Evolutionary conservation across 78 protist species (phyloP).

Genomic region (Andalucia godoyi): DNA sequence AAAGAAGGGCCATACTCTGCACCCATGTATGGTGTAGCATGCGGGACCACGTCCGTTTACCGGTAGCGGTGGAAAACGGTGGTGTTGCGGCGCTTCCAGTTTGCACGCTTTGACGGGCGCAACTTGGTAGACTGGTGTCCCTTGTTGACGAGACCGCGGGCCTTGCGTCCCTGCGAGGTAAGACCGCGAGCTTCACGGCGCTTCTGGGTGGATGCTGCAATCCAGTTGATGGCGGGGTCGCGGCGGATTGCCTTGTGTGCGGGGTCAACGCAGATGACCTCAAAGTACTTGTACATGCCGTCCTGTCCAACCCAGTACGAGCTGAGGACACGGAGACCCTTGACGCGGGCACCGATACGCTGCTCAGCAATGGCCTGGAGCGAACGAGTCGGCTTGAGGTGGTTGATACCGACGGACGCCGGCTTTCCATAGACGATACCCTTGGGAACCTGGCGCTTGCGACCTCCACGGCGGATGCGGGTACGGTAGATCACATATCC

Average conservation of each 20-base stretch:
- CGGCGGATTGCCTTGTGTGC: slow-evolving; percentile 86
- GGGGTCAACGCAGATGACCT: slow-evolving; percentile 97
- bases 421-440: slow-evolving; percentile 96
- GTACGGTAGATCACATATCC: slow-evolving; percentile 75
- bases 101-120: slow-evolving; percentile 83
- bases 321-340: slow-evolving; percentile 96
- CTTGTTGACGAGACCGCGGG: slow-evolving; percentile 79
- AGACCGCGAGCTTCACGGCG: slow-evolving; percentile 84
- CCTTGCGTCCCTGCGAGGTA: slow-evolving; percentile 89
- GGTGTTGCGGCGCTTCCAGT: slow-evolving; percentile 92
- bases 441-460: slow-evolving; percentile 79
- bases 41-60: no score
- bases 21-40: no score
- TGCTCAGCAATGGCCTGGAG: slow-evolving; percentile 89
- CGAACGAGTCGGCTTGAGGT: slow-evolving; percentile 72
- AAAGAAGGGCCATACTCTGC: no score
- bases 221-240: slow-evolving; percentile 99
- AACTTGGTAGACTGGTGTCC: slow-evolving; percentile 64
- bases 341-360: slow-evolving; percentile 84
- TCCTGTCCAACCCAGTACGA: slow-evolving; percentile 97
- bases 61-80: slow-evolving; percentile 84
- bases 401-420: slow-evolving; percentile 76
- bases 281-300: slow-evolving; percentile 92
- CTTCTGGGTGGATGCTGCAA: slow-evolving; percentile 75
- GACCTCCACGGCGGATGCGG: slow-evolving; percentile 96